These are phyloP conservation scores for Moelleriella libera DNA, from an alignment of 2,329 filamentous ascomycete species.

Conservation along the genomic window DNA sequence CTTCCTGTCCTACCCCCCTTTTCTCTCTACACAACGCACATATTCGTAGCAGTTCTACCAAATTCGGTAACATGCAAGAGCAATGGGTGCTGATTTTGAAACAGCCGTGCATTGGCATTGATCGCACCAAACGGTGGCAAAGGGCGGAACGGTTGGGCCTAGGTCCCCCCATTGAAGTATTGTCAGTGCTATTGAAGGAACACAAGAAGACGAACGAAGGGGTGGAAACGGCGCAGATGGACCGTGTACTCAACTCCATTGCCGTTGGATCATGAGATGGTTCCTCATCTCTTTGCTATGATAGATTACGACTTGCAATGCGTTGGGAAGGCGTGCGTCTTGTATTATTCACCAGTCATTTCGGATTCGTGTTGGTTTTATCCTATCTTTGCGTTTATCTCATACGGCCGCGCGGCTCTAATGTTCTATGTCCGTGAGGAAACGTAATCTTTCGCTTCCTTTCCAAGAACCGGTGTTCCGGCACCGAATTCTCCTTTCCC, in stretches of 20 bases:
- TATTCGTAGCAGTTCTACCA: too few relatives aligned
- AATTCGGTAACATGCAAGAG: too few relatives aligned
- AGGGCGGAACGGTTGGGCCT: slow-evolving; percentile 71
- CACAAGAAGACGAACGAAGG: slow-evolving; percentile 39
- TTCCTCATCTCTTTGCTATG: neutral
- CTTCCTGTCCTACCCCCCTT: neutral
- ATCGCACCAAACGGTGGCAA: slow-evolving; percentile 73
- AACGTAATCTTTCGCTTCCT: neutral
- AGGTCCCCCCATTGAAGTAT: slow-evolving; percentile 78
- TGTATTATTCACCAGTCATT: too few relatives aligned
- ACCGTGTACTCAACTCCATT: slow-evolving; percentile 45
- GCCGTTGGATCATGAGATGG: slow-evolving; percentile 20
- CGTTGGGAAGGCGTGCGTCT: too few relatives aligned
- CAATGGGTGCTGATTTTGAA: too few relatives aligned
- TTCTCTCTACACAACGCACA: too few relatives aligned
- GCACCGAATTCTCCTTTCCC: too few relatives aligned
- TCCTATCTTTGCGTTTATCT: too few relatives aligned
- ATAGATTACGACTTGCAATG: neutral
- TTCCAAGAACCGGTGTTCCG: too few relatives aligned
- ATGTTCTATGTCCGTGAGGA: neutral
- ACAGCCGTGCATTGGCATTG: slow-evolving; percentile 82
- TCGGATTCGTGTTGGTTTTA: too few relatives aligned
- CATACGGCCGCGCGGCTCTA: too few relatives aligned
- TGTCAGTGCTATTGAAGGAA: slow-evolving; percentile 69
- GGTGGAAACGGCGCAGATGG: slow-evolving; percentile 58